Evolutionary conservation across 148 eudicot genomes (phyloP), one percentile per base, ranked within the genome.

Genomic region (Beta vulgaris): DNA sequence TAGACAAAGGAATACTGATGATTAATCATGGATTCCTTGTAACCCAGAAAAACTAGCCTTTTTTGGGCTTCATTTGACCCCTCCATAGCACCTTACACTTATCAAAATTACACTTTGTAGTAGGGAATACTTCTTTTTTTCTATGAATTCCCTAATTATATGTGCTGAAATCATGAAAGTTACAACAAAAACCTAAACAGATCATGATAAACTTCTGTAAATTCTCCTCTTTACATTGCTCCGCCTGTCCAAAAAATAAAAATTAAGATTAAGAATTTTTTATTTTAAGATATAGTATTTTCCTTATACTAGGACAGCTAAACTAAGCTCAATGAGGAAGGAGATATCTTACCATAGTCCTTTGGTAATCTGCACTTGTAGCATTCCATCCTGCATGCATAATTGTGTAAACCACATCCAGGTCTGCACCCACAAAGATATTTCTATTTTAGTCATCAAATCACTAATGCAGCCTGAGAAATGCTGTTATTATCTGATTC

Each of bases 341-440:
- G 29, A 43, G 68, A 78, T 73, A 42, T 53, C 78, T 83, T 66
- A 91, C 96, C 93, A 71, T 21, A 91, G 42, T 89, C 90, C 80
- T 77, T 93, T 40, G 92, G 88, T 42, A 84, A 78, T 76, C 77
- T 86, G 92, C 98, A 93, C 73, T 91, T 91, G 34, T 79, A 88
- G 59, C 98, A 93, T 79, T 93, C 96, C 79, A 67, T 85, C 87
- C 93, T 89, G 79, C 97, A 85, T 10, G 98, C 98, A 57, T 89
- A 93, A 76, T 91, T 93, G 84, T 93, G 98, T 77, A 83, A 74
- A n/a, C 92, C 97, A 62, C 98, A 93, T 76, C 92, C 93, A 5
- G 73, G 57, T 76, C 98, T 93, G 83, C 60, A 70, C 18, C 2
- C 32, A 74, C 23, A 39, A 25, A 55, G 3, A 55, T 75, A 7